These are phyloP conservation scores for Setaria italica DNA, from an alignment of 202 grass and related monocot genomes.

Conservation along the genomic window DNA sequence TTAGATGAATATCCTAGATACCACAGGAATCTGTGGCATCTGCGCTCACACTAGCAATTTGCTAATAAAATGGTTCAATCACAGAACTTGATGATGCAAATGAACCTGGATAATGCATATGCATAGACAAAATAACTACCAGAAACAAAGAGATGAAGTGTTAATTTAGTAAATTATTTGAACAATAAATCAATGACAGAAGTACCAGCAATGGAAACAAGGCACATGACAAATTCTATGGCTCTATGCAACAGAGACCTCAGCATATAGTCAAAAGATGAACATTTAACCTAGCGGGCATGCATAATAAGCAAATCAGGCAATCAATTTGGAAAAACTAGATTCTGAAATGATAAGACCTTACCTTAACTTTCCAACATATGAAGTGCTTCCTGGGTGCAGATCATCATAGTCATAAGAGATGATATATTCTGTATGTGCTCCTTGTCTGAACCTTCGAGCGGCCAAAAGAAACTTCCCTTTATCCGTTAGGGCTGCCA, in stretches of 20 bases:
- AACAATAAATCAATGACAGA: neutral
- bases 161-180: neutral
- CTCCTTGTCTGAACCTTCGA: slow-evolving; percentile 72
- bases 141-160: neutral
- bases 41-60: neutral
- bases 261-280: slow-evolving; percentile 14
- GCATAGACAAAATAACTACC: neutral
- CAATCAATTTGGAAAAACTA: slow-evolving; percentile 30
- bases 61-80: slow-evolving; percentile 36
- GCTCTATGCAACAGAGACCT: neutral
- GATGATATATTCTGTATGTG: slow-evolving; percentile 77
- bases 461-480: slow-evolving; percentile 87
- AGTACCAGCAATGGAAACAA: slow-evolving; percentile 9
- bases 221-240: neutral
- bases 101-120: neutral
- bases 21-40: neutral
- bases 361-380: slow-evolving; percentile 87
- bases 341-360: slow-evolving; percentile 28
- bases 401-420: slow-evolving; percentile 83
- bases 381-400: slow-evolving; percentile 76
- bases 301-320: slow-evolving; percentile 23
- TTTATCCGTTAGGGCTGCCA: slow-evolving; percentile 73
- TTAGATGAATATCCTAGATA: slow-evolving; percentile 29
- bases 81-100: slow-evolving; percentile 7
- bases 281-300: neutral